phyloP scores from a whole-genome alignment of 2,329 filamentous ascomycete genomes.

The Chaetomium sp. region DNA sequence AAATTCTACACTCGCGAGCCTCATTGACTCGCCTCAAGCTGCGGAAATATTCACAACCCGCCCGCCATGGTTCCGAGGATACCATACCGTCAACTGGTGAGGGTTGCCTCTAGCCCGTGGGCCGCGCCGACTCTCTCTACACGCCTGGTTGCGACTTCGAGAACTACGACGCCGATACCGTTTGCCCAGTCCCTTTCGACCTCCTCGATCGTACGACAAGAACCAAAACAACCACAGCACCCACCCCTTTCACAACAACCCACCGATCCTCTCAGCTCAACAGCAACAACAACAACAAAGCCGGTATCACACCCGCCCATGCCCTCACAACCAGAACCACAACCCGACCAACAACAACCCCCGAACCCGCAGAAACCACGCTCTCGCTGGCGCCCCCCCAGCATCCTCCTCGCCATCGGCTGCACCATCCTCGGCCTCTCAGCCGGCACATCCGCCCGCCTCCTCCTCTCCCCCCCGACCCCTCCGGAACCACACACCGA shows the following conservation, averaged over 20 bases:
- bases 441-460: conserved; percentile 33
- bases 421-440: conserved; percentile 37
- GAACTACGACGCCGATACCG: neutral
- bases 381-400: conserved; percentile 20
- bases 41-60: too few relatives aligned
- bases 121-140: neutral
- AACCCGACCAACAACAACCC: conserved; percentile 3
- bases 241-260: neutral
- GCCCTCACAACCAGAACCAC: neutral
- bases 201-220: conserved; percentile 6
- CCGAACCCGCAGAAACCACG: conserved; percentile 19
- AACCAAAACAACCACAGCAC: conserved; percentile 5
- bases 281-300: neutral
- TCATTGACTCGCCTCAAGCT: too few relatives aligned
- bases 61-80: conserved; percentile 13
- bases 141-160: neutral
- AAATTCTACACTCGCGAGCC: too few relatives aligned
- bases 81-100: conserved; percentile 8
- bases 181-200: conserved; percentile 12
- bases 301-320: neutral
- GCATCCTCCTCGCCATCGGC: conserved; percentile 27
- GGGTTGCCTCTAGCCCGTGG: conserved; percentile 5
- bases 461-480: conserved; percentile 39
- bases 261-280: neutral
- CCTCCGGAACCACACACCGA: conserved; percentile 34